Base-by-base conservation (phyloP, 805 yeast genomes). In the Ogataea zsoltii region DNA sequence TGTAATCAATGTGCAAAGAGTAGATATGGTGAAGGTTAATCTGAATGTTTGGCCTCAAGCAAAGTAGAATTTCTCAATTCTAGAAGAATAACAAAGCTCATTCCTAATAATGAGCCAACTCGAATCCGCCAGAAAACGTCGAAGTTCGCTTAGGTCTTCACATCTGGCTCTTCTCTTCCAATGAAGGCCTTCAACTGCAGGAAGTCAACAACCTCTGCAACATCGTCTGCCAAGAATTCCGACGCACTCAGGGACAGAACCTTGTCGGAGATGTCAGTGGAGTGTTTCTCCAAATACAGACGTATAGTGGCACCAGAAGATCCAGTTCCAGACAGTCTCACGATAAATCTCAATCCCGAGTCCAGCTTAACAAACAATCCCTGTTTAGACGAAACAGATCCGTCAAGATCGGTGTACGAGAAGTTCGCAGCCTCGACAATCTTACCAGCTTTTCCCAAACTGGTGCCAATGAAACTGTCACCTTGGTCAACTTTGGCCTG, bases 241-340 rank as follows among this genome's bases (percentile, higher is more conserved):
- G 85, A 85, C 11, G 90, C 92, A 38, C 72, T 66, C 53, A 66
- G 52, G 6, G 58, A 59, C 50, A 70, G 55, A 9, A 55, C 63
- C 59, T 76, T 79, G 33, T 74, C 75, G 15, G 77, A 51, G 41
- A 67, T 58, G 60, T 88, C 94, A 38, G 66, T 56, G 19, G 87
- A 80, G 70, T 86, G 89, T 67, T 83, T 85, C 69, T 92, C 98
- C 62, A 92, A 71, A 70, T 92, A 92, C 56, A 92, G 75, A 67
- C 99, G 81, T 49, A 94, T 90, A 5, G 99, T 92, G 16, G 99
- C 98, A 39, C 99, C 99, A 2, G 96, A 84, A 2, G 97, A 90
- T 13, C 99, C 99, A 2, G 99, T 92, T 45, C 99, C 99, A 0
- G 97, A 89, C 53, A 94, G 75, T 68, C 99, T 84, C 43, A 89